Conservation (phyloP, 1,139 yeast genomes). For the Magnusiomyces paraingens region DNA sequence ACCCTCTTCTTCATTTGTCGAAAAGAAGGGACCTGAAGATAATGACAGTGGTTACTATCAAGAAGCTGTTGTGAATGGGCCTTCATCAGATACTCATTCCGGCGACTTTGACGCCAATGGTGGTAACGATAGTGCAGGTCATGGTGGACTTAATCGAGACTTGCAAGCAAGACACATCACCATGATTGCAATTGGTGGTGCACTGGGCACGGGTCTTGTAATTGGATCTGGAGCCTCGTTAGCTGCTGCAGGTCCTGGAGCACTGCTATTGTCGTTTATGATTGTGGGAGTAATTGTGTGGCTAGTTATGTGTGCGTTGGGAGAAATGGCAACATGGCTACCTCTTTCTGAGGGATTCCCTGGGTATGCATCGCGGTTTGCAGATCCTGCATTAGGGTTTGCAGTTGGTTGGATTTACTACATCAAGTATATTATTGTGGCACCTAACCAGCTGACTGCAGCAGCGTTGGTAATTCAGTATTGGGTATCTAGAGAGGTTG, state of each 20-base stretch:
- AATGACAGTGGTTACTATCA: no score
- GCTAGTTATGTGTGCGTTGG: conserved; percentile 63
- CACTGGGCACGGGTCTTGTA: conserved; percentile 59
- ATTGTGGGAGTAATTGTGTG: conserved; percentile 59
- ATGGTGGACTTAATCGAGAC: conserved; percentile 42
- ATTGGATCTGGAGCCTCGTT: conserved; percentile 67
- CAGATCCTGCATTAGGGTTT: conserved; percentile 65
- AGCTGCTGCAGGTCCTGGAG: conserved; percentile 62
- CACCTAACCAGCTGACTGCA: conserved; percentile 54
- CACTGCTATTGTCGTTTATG: conserved; percentile 53
- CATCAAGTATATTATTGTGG: conserved; percentile 55
- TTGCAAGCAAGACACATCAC: conserved; percentile 66
- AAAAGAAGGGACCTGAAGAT: no score
- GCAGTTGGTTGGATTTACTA: conserved; percentile 67
- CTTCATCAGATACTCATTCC: no score
- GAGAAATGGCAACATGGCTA: conserved; percentile 68
- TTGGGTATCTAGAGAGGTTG: conserved; percentile 48
- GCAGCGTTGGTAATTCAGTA: conserved; percentile 56
- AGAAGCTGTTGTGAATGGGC: no score
- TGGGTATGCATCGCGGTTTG: conserved; percentile 61
- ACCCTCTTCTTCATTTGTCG: no score
- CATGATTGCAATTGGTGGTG: conserved; percentile 62
- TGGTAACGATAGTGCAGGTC: no score
- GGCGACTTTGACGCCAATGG: no score
- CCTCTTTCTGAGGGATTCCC: conserved; percentile 71